Evolutionary conservation across 257 asterid species (phyloP).

Genomic region (Catharanthus roseus): DNA sequence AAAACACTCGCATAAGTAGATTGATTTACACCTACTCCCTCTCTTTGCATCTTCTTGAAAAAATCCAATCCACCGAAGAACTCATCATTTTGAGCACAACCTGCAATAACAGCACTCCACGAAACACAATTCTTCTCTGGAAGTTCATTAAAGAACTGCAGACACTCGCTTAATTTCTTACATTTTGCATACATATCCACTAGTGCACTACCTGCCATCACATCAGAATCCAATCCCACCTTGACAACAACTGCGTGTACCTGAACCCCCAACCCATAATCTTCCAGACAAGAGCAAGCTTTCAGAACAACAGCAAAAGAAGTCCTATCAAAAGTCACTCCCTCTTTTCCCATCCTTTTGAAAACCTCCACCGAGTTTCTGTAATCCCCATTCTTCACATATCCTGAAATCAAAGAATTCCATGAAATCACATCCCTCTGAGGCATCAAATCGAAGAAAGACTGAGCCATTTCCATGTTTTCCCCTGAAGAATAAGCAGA

Average conservation of each 20-base stretch:
- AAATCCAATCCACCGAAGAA: slow-evolving; percentile 45
- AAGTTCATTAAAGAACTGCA: slow-evolving; percentile 47
- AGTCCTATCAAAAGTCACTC: slow-evolving; percentile 51
- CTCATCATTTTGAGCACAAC: slow-evolving; percentile 55
- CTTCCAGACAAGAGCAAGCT: slow-evolving; percentile 53
- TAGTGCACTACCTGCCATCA: slow-evolving; percentile 71
- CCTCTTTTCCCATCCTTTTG: slow-evolving; percentile 51
- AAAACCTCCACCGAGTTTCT: slow-evolving; percentile 42
- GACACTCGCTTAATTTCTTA: slow-evolving; percentile 54
- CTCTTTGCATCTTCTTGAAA: slow-evolving; percentile 68
- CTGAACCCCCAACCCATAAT: slow-evolving; percentile 45
- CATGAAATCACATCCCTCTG: slow-evolving; percentile 74
- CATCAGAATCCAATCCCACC: slow-evolving; percentile 54
- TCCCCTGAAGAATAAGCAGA: slow-evolving; percentile 45
- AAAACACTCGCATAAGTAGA: slow-evolving; percentile 76
- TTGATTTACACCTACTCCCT: slow-evolving; percentile 66
- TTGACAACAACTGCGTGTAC: slow-evolving; percentile 55
- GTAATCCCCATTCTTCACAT: slow-evolving; percentile 52
- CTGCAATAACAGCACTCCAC: slow-evolving; percentile 87
- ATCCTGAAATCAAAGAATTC: slow-evolving; percentile 83
- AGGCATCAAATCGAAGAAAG: slow-evolving; percentile 52
- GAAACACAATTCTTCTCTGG: slow-evolving; percentile 69
- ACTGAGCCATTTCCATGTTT: slow-evolving; percentile 39
- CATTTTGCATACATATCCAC: slow-evolving; percentile 89
- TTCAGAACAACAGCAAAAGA: slow-evolving; percentile 63